These are phyloP conservation scores for Pseudogymnoascus sp. DNA, from an alignment of 2,329 filamentous ascomycete species.

Conservation along the genomic window DNA sequence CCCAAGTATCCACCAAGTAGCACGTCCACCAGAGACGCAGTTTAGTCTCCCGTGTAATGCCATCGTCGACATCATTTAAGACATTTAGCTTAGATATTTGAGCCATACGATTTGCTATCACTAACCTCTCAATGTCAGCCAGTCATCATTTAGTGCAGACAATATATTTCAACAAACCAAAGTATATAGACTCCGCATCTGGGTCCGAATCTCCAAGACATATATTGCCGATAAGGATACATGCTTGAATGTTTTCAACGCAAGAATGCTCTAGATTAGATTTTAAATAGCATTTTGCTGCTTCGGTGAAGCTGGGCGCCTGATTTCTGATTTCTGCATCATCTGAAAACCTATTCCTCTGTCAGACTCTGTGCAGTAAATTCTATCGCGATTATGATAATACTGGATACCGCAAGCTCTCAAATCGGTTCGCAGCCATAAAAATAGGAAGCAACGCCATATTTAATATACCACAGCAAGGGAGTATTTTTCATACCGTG, in stretches of 20 bases:
- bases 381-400: not conserved
- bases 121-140: not conserved
- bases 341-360: conserved; percentile 11
- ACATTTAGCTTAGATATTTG: conserved; percentile 11
- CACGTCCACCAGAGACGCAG: conserved; percentile 29
- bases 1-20: conserved; percentile 30
- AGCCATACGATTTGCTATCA: conserved; percentile 12
- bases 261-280: conserved; percentile 21
- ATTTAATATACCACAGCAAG: not conserved
- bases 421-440: not conserved
- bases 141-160: not conserved
- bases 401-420: not conserved
- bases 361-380: conserved; percentile 12
- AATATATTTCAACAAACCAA: conserved; percentile 21
- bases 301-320: conserved; percentile 11
- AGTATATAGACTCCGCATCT: conserved; percentile 27
- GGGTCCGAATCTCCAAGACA: conserved; percentile 23
- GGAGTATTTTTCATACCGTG: not conserved
- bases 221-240: conserved; percentile 28
- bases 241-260: conserved; percentile 29
- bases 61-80: conserved; percentile 7
- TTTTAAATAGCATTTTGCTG: conserved; percentile 20
- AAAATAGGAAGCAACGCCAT: not conserved
- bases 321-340: conserved; percentile 4
- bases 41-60: conserved; percentile 24